Percentiles rank a stretch among this genome's conserved stretches.
Conservation (phyloP, 2,329 filamentous ascomycete genomes). For the Macroventuria anomochaeta region DNA sequence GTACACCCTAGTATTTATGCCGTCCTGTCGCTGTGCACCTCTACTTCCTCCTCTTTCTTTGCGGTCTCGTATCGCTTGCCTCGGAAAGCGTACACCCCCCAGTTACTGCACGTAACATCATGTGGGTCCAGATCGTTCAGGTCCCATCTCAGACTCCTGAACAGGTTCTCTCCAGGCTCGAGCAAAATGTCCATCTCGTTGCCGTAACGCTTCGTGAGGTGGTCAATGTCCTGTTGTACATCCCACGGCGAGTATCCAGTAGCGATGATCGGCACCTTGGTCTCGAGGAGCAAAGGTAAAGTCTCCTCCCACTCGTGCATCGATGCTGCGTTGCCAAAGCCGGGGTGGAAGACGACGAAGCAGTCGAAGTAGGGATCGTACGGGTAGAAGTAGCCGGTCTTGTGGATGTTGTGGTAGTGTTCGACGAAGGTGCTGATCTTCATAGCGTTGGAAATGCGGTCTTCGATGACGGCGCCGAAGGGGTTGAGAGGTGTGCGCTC, state of each 20-base stretch:
- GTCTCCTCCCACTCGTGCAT: slow-evolving; percentile 95
- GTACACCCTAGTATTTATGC: slow-evolving; percentile 21
- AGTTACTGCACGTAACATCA: slow-evolving; percentile 94
- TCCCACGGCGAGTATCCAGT: slow-evolving; percentile 97
- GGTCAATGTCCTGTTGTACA: slow-evolving; percentile 89
- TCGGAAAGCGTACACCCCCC: slow-evolving; percentile 95
- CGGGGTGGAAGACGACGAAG: slow-evolving; percentile 96
- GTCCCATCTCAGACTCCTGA: slow-evolving; percentile 95
- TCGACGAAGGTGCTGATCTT: slow-evolving; percentile 98
- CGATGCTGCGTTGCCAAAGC: slow-evolving; percentile 90
- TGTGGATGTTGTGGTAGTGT: slow-evolving; percentile 96
- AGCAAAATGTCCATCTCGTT: slow-evolving; percentile 93
- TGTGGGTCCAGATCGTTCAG: slow-evolving; percentile 94
- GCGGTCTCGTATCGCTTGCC: slow-evolving; percentile 89
- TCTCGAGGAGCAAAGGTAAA: slow-evolving; percentile 86
- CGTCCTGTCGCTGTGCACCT: slow-evolving; percentile 45
- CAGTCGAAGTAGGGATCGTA: slow-evolving; percentile 99
- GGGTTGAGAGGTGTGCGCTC: slow-evolving; percentile 84
- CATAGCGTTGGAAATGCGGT: slow-evolving; percentile 83
- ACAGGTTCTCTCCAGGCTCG: slow-evolving; percentile 90
- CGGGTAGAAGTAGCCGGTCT: slow-evolving; percentile 86
- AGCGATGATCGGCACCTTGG: slow-evolving; percentile 91
- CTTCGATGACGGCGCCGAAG: slow-evolving; percentile 92
- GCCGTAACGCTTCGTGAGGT: slow-evolving; percentile 82
- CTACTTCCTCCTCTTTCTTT: slow-evolving; percentile 55